phyloP scores from a whole-genome alignment of 345 rosid genomes.

The Lepidium africanum region DNA sequence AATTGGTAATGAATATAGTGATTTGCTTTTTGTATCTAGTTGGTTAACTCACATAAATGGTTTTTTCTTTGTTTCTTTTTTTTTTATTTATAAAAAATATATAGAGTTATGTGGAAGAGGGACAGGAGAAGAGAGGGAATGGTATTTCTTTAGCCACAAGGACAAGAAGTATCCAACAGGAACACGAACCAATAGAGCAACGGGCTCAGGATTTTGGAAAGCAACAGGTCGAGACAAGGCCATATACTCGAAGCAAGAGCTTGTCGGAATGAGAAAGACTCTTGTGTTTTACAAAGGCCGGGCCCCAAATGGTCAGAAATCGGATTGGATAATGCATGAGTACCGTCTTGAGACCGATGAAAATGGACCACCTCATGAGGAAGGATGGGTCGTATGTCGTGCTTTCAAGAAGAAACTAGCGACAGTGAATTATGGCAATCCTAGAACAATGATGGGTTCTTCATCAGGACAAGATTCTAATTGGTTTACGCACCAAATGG shows the following conservation, averaged over 20 bases:
- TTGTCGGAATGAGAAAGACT: conserved; percentile 97
- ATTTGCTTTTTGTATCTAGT: not conserved
- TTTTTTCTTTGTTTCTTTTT: no score
- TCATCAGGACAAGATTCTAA: conserved; percentile 24
- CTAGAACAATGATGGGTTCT: conserved; percentile 31
- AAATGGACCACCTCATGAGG: conserved; percentile 88
- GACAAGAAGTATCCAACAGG: conserved; percentile 98
- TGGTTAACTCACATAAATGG: not conserved
- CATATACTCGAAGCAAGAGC: conserved; percentile 65
- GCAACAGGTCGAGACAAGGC: conserved; percentile 98
- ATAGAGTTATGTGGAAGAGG: conserved; percentile 81
- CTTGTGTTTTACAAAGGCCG: conserved; percentile 88
- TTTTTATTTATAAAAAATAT: no score
- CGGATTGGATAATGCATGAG: conserved; percentile 98
- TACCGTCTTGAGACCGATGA: conserved; percentile 93
- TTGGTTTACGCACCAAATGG: conserved; percentile 26
- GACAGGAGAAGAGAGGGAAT: conserved; percentile 77
- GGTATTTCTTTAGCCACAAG: conserved; percentile 97
- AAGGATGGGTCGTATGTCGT: conserved; percentile 97
- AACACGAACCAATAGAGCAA: conserved; percentile 94
- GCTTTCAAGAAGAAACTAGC: conserved; percentile 84
- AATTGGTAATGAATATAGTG: not conserved
- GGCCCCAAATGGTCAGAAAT: conserved; percentile 92
- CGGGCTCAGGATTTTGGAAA: conserved; percentile 97
- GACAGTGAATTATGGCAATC: conserved; percentile 22